Percentiles rank a stretch among this genome's conserved stretches.
phyloP scores from a whole-genome alignment of 2,329 filamentous ascomycete genomes.

The Xylariaceae sp. region DNA sequence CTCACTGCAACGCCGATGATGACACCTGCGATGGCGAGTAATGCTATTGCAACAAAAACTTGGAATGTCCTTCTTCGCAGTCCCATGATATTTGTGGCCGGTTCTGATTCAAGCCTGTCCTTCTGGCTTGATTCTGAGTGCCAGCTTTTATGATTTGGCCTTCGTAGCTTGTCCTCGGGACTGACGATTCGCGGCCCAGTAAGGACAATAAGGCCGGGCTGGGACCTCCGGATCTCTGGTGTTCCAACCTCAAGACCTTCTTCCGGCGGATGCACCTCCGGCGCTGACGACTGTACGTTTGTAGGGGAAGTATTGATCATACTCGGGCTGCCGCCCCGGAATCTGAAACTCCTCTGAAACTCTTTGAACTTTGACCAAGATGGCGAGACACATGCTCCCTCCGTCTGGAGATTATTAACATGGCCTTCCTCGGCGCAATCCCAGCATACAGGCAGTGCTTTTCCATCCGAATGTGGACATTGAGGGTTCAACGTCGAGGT shows the following conservation, averaged over 20 bases:
- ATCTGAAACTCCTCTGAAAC: conserved; percentile 35
- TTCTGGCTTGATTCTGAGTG: conserved; percentile 3
- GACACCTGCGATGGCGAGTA: conserved; percentile 30
- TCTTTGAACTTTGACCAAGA: conserved; percentile 18
- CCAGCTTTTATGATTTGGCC: neutral
- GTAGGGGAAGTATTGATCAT: neutral
- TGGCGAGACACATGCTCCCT: neutral
- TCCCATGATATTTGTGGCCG: neutral
- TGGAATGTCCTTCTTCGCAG: conserved; percentile 25
- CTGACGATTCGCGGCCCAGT: conserved; percentile 28
- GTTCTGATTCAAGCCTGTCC: neutral
- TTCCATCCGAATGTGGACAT: conserved; percentile 19
- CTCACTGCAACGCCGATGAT: conserved; percentile 33
- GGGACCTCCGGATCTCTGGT: conserved; percentile 14
- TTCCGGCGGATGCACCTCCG: conserved; percentile 29
- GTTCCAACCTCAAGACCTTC: conserved; percentile 33
- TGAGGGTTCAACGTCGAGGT: conserved; percentile 2
- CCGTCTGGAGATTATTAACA: neutral
- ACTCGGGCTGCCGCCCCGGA: conserved; percentile 3
- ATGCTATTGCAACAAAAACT: conserved; percentile 24
- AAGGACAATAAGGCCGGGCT: conserved; percentile 32
- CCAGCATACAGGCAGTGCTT: conserved; percentile 22
- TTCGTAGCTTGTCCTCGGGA: conserved; percentile 24
- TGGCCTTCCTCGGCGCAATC: conserved; percentile 28
- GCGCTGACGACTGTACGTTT: conserved; percentile 17